These are phyloP conservation scores for Ramaria sp. DNA, from an alignment of 768 basidiomycete species.

Conservation along the genomic window DNA sequence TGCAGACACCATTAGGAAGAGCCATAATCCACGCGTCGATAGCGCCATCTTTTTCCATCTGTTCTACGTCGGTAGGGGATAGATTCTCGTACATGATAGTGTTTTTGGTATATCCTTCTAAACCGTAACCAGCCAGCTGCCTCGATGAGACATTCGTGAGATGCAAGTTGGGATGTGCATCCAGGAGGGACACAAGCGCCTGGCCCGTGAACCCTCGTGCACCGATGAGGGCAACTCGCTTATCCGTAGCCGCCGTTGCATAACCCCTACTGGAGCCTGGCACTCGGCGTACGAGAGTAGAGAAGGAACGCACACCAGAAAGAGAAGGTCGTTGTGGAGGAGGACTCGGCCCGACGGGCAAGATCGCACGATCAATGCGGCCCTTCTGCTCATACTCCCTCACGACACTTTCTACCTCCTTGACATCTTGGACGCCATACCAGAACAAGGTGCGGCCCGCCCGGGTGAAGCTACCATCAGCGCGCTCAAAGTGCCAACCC, in stretches of 20 bases:
- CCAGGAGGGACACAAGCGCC: conserved; percentile 77
- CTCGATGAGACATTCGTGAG: conserved; percentile 96
- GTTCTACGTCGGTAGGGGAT: conserved; percentile 63
- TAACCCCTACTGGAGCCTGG: conserved; percentile 61
- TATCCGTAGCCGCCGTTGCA: conserved; percentile 59
- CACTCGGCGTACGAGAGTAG: conserved; percentile 40
- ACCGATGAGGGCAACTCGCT: conserved; percentile 89
- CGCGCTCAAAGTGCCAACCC: conserved; percentile 97
- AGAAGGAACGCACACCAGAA: conserved; percentile 41
- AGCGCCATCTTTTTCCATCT: conserved; percentile 79
- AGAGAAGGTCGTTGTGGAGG: conserved; percentile 36
- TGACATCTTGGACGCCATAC: conserved; percentile 89
- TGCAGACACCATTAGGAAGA: conserved; percentile 92
- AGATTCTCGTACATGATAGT: conserved; percentile 72
- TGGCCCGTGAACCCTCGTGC: conserved; percentile 95
- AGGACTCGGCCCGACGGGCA: conserved; percentile 75
- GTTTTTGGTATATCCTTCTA: conserved; percentile 75
- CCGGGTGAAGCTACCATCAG: conserved; percentile 94
- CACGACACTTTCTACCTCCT: conserved; percentile 83
- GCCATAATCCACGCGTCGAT: conserved; percentile 99
- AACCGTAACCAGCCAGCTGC: conserved; percentile 72
- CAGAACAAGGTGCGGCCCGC: conserved; percentile 93
- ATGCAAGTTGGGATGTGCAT: conserved; percentile 77
- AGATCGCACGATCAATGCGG: conserved; percentile 78
- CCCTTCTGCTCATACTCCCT: conserved; percentile 56